Evolutionary conservation across 305 asterid species (phyloP).

Genomic region (Ilex paraguariensis): DNA sequence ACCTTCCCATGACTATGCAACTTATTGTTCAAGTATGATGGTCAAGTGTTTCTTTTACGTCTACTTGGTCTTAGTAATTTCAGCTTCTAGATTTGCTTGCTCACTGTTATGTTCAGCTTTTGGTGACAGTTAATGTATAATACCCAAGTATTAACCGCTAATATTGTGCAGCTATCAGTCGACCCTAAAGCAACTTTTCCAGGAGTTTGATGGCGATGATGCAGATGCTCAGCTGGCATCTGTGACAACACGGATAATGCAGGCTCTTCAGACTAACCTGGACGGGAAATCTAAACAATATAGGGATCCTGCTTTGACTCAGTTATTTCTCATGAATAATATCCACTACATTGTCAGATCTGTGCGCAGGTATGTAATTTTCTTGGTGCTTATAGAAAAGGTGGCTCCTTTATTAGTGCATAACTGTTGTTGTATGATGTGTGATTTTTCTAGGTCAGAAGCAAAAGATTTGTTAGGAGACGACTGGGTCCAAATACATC

Average conservation of each 20-base stretch:
- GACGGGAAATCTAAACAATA: conserved; percentile 95
- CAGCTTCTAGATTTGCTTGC: not conserved
- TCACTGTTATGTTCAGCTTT: conserved; percentile 1
- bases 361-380: conserved; percentile 64
- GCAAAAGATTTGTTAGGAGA: conserved; percentile 94
- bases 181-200: conserved; percentile 78
- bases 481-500: conserved; percentile 98
- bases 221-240: conserved; percentile 58
- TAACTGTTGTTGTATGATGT: not conserved
- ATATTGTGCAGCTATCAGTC: conserved; percentile 73
- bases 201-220: conserved; percentile 49
- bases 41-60: too few species aligned
- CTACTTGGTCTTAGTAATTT: too few species aligned
- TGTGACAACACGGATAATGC: conserved; percentile 76
- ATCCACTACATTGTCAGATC: conserved; percentile 95
- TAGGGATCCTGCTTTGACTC: conserved; percentile 90
- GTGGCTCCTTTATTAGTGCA: not conserved
- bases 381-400: not conserved
- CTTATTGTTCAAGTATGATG: too few species aligned
- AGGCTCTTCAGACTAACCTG: conserved; percentile 86
- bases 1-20: too few species aligned
- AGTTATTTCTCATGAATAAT: conserved; percentile 87
- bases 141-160: conserved; percentile 7
- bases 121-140: conserved; percentile 13
- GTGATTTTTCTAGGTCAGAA: conserved; percentile 57